Evolutionary conservation across 176 grass and related monocot species (phyloP).

Genomic region (Dactylis glomerata): DNA sequence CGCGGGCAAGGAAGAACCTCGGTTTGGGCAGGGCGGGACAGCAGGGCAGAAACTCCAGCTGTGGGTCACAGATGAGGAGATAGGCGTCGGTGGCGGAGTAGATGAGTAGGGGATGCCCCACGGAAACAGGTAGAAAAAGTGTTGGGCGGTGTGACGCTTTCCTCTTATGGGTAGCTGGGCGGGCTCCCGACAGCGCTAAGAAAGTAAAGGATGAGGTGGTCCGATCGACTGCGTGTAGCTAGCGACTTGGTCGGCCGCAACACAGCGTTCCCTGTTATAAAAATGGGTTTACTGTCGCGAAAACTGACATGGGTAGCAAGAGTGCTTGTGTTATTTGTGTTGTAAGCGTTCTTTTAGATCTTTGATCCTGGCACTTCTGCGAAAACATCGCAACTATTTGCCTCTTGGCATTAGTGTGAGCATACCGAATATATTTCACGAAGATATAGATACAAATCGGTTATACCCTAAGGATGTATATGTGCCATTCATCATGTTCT

Average conservation of each 20-base stretch:
- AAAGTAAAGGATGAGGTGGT: not conserved
- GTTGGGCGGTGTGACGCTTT: not conserved
- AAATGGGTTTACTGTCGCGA: not conserved
- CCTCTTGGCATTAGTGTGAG: not conserved
- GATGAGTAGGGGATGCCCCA: not conserved
- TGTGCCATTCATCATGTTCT: not conserved
- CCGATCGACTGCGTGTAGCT: not conserved
- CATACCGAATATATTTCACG: not conserved
- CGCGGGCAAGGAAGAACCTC: not conserved
- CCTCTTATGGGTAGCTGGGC: not conserved
- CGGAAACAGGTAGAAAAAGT: not conserved
- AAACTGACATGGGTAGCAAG: not conserved
- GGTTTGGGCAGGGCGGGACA: not conserved
- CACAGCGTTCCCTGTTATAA: not conserved
- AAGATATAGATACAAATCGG: slow-evolving; percentile 11
- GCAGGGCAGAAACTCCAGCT: not conserved
- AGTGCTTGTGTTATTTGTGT: not conserved
- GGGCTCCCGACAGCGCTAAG: not conserved
- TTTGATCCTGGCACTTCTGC: not conserved
- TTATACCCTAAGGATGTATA: not conserved
- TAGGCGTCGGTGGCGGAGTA: not conserved
- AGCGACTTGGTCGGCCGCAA: not conserved
- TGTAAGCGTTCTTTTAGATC: not conserved
- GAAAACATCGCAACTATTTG: not conserved
- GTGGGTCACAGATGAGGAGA: not conserved